These are phyloP conservation scores for Malassezia arunalokei DNA, from an alignment of 1,284 basidiomycete genomes.

Conservation along the genomic window DNA sequence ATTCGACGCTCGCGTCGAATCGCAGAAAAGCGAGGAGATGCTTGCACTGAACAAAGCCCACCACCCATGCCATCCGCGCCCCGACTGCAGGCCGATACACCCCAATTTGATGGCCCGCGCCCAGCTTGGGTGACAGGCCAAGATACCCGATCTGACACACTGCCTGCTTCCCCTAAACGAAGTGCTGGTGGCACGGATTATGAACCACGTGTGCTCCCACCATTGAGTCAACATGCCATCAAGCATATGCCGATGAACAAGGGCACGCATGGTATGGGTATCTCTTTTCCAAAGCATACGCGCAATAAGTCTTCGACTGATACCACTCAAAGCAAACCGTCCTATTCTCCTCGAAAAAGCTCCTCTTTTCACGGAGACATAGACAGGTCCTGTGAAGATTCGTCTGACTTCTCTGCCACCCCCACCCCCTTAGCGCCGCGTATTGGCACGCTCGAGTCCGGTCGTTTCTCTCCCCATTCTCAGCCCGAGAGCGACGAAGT, in stretches of 20 bases:
- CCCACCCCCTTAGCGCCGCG: not conserved
- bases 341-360: not conserved
- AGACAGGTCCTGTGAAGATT: not conserved
- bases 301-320: not conserved
- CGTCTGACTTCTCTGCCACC: not conserved
- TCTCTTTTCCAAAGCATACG: not conserved
- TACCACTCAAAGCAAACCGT: not conserved
- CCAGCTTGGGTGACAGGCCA: conserved; percentile 5
- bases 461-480: not conserved
- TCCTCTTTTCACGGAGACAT: not conserved
- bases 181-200: not conserved
- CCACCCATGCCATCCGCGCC: conserved; percentile 1
- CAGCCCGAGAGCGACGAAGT: not conserved
- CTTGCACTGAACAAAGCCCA: not conserved
- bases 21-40: not conserved
- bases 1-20: conserved; percentile 5
- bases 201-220: not conserved
- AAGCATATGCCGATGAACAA: not conserved
- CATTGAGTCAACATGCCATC: not conserved
- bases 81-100: not conserved
- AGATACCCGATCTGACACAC: not conserved
- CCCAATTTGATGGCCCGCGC: not conserved
- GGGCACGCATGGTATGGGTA: not conserved
- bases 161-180: not conserved
- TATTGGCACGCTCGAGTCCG: not conserved